Percentiles rank a stretch among this genome's conserved stretches.
These are phyloP conservation scores for Lachnum nothofagi DNA, from an alignment of 2,329 filamentous ascomycete species.

Conservation along the genomic window DNA sequence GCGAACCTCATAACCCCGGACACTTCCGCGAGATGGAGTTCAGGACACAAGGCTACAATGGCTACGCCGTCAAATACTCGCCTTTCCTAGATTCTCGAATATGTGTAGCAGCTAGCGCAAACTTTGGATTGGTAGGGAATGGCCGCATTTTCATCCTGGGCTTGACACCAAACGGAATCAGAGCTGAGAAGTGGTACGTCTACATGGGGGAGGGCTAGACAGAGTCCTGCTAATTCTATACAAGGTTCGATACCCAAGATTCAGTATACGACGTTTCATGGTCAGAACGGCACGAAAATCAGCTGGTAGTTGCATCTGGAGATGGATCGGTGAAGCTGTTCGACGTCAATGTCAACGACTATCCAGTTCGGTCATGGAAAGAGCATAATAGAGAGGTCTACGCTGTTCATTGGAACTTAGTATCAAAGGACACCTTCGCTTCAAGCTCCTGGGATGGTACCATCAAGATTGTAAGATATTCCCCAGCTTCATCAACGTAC, in stretches of 20 bases:
- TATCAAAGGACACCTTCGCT: conserved; percentile 84
- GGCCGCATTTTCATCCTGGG: conserved; percentile 81
- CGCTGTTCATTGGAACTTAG: conserved; percentile 84
- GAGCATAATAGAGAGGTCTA: conserved; percentile 94
- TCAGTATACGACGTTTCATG: conserved; percentile 91
- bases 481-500: neutral
- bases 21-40: conserved; percentile 73
- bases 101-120: conserved; percentile 83
- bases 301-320: conserved; percentile 81
- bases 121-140: conserved; percentile 96
- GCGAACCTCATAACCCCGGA: neutral
- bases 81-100: conserved; percentile 95
- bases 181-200: conserved; percentile 71
- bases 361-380: conserved; percentile 85
- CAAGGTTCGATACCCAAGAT: conserved; percentile 92
- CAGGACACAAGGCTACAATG: conserved; percentile 88
- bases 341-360: conserved; percentile 72
- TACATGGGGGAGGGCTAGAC: neutral
- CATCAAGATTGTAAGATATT: conserved; percentile 68
- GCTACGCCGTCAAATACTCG: conserved; percentile 96
- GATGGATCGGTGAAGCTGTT: conserved; percentile 95
- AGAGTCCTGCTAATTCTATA: neutral
- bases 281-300: conserved; percentile 95
- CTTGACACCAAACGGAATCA: conserved; percentile 76
- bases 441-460: conserved; percentile 95